Conservation (phyloP, 768 basidiomycete genomes). For the Termitomyces sp. region DNA sequence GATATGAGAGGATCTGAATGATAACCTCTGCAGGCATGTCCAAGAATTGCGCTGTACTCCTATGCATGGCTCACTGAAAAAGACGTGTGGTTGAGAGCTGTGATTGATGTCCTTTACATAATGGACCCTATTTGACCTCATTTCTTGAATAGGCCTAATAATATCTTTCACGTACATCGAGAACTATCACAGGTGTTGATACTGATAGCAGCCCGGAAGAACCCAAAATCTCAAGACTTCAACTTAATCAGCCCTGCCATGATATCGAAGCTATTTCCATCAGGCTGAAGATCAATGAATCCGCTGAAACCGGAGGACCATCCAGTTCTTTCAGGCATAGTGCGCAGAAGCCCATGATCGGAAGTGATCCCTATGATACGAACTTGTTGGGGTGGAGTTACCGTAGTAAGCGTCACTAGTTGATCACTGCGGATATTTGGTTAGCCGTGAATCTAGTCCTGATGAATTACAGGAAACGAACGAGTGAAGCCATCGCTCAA, state of each 20-base stretch:
- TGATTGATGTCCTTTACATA: not conserved
- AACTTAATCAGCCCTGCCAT: constrained; percentile 83
- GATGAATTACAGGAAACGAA: constrained; percentile 42
- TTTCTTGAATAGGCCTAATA: not conserved
- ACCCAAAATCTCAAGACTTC: constrained; percentile 31
- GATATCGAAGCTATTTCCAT: constrained; percentile 96
- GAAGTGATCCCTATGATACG: constrained; percentile 84
- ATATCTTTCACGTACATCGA: no score
- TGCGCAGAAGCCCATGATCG: constrained; percentile 86
- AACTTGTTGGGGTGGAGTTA: constrained; percentile 63
- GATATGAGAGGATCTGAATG: constrained; percentile 10
- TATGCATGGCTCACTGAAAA: not conserved
- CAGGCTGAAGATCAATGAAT: constrained; percentile 92
- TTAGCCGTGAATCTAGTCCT: not conserved
- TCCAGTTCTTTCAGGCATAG: constrained; percentile 56
- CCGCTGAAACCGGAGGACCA: constrained; percentile 31
- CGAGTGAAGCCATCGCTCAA: constrained; percentile 89
- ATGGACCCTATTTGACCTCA: not conserved
- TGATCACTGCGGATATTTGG: constrained; percentile 58
- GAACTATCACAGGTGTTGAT: no score
- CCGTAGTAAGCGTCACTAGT: constrained; percentile 78
- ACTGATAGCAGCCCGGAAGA: no score
- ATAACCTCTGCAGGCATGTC: constrained; percentile 15
- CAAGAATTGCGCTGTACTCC: not conserved
- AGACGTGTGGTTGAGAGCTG: not conserved